Conservation (phyloP, 176 grass and related monocot genomes). For the Raddia guianensis region DNA sequence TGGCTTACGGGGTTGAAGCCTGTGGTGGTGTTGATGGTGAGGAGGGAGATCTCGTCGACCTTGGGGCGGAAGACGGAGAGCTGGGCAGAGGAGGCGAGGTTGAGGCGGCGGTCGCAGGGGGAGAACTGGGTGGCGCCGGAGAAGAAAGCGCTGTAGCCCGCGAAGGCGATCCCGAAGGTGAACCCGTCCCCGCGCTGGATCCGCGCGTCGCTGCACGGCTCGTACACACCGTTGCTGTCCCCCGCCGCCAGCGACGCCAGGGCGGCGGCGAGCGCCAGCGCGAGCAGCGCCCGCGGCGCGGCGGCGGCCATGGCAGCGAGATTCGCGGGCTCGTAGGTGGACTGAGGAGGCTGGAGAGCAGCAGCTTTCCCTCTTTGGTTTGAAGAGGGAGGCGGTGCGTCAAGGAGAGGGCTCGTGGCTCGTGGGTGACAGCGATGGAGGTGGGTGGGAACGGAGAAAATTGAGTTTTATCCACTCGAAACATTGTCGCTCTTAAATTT, state of each 20-base stretch:
- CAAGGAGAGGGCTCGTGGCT: background rate
- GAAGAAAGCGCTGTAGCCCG: slow-evolving; percentile 57
- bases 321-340: slow-evolving; percentile 12
- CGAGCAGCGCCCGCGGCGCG: slow-evolving; percentile 3
- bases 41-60: slow-evolving; percentile 98
- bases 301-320: slow-evolving; percentile 36
- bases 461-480: too few relatives aligned
- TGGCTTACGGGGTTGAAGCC: slow-evolving; percentile 67
- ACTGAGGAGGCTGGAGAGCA: background rate
- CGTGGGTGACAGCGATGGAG: too few relatives aligned
- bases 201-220: slow-evolving; percentile 77
- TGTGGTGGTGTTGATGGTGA: slow-evolving; percentile 91
- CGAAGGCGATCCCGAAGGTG: slow-evolving; percentile 87
- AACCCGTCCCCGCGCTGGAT: slow-evolving; percentile 91
- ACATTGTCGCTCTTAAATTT: too few relatives aligned
- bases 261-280: slow-evolving; percentile 5
- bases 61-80: slow-evolving; percentile 93
- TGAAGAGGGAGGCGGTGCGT: background rate
- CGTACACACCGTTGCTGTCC: slow-evolving; percentile 68
- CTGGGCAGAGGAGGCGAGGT: slow-evolving; percentile 55
- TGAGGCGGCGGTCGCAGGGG: slow-evolving; percentile 91
- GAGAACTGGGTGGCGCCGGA: slow-evolving; percentile 67
- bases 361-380: background rate
- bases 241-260: slow-evolving; percentile 35
- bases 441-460: too few relatives aligned